A percentile compares a stretch with the other conserved stretches of the same genome.
Evolutionary conservation across 2,329 filamentous ascomycete species (phyloP).

Genomic region (Tolypocladium paradoxum): DNA sequence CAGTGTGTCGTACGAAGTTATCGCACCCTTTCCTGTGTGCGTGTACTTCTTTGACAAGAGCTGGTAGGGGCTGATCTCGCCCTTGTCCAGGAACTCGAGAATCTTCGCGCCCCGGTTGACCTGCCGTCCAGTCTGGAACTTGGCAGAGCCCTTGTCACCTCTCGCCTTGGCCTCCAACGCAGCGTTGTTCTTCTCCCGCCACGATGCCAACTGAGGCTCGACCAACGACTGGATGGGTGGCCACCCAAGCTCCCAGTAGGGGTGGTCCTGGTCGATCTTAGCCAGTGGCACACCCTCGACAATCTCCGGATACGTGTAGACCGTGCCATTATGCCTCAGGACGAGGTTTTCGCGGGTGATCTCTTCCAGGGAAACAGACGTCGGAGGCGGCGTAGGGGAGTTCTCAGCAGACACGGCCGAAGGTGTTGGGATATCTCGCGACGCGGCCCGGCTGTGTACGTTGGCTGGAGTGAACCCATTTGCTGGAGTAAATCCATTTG

Average conservation of each 20-base stretch:
- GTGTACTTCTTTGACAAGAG: slow-evolving; percentile 42
- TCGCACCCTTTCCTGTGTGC: slow-evolving; percentile 25
- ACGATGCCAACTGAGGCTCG: slow-evolving; percentile 31
- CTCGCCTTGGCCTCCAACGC: slow-evolving; percentile 20
- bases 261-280: slow-evolving; percentile 37
- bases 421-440: slow-evolving; percentile 17
- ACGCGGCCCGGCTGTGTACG: slow-evolving; percentile 14
- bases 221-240: slow-evolving; percentile 31
- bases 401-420: slow-evolving; percentile 14
- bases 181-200: slow-evolving; percentile 34
- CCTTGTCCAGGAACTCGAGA: slow-evolving; percentile 39
- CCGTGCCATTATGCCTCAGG: slow-evolving; percentile 36
- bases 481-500: background rate
- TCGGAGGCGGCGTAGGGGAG: slow-evolving; percentile 10
- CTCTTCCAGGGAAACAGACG: slow-evolving; percentile 10
- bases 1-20: slow-evolving; percentile 44
- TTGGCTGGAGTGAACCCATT: slow-evolving; percentile 22
- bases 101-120: slow-evolving; percentile 43
- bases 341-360: slow-evolving; percentile 35
- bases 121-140: slow-evolving; percentile 44
- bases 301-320: slow-evolving; percentile 40
- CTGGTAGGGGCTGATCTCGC: slow-evolving; percentile 46
- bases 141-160: slow-evolving; percentile 25
- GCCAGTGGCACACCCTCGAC: slow-evolving; percentile 41
- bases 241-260: slow-evolving; percentile 48